Conservation (phyloP, 1,139 yeast genomes). For the Pichia sp. region DNA sequence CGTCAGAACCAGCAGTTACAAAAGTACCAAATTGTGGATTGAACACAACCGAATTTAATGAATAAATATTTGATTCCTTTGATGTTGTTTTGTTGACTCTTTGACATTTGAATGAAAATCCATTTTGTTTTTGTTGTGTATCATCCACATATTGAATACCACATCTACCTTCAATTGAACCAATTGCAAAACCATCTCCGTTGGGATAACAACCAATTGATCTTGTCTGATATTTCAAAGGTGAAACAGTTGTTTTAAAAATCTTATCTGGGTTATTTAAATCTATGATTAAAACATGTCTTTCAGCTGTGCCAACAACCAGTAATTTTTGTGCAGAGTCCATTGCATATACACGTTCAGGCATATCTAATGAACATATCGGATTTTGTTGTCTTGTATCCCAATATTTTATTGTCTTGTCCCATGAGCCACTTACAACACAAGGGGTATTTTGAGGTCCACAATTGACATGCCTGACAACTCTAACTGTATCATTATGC, state of each 20-base stretch:
- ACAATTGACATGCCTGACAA: slow-evolving; percentile 72
- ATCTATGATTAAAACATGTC: slow-evolving; percentile 73
- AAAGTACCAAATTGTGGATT: slow-evolving; percentile 91
- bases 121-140: slow-evolving; percentile 59
- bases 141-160: slow-evolving; percentile 94
- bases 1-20: slow-evolving; percentile 93
- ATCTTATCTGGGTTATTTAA: slow-evolving; percentile 78
- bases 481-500: slow-evolving; percentile 76
- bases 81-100: slow-evolving; percentile 49
- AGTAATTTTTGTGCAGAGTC: slow-evolving; percentile 73
- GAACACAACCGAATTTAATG: slow-evolving; percentile 75
- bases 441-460: slow-evolving; percentile 78
- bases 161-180: slow-evolving; percentile 93
- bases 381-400: slow-evolving; percentile 86
- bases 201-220: slow-evolving; percentile 76
- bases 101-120: slow-evolving; percentile 93
- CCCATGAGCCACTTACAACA: slow-evolving; percentile 95
- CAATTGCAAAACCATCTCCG: slow-evolving; percentile 89
- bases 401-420: slow-evolving; percentile 90
- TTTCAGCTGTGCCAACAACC: slow-evolving; percentile 90
- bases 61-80: slow-evolving; percentile 55
- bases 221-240: slow-evolving; percentile 87
- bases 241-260: slow-evolving; percentile 70
- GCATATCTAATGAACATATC: slow-evolving; percentile 70
- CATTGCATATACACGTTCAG: slow-evolving; percentile 90